Base-by-base conservation (phyloP, 2,329 filamentous ascomycete genomes). In the Colletotrichum orchidophilum region DNA sequence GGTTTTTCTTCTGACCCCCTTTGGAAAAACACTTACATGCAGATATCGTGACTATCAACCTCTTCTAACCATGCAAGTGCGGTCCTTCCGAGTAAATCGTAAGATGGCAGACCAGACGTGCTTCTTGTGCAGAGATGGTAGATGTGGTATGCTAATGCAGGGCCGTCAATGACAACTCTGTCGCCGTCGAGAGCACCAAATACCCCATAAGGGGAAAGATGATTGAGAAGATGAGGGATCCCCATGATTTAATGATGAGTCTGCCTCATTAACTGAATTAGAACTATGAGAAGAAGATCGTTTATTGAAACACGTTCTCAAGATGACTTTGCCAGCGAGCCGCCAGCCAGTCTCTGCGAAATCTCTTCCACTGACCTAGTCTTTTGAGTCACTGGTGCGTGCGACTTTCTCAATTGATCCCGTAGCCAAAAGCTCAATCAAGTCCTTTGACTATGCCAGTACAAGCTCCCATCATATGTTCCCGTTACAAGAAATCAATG, bases 91-190 rank as follows among this genome's bases (percentile, higher is more conserved):
- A 96, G 85, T 52, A 92, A 84, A 12, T 83, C 76, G 80, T 95
- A 94, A 0, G 89, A 87, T 5, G 92, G 90, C 33, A 88, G 83
- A 13, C 88, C 84, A 49, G 88, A 81, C 59, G 85, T 84, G 76
- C 86, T 86, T 49, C 80, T 80, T 24, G 79, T 82, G 66, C 90
- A 87, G 21, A 89, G 81, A 61, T 90, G 83, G 71, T 93, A 90
- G 50, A 95, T 84, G 78, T 94, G 88, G 78, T 96, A 93, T 1
- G 94, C 93, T 29, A 97, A 82, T 2, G 90, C 91, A 5, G 95
- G 94, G 0, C 94, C 95, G 78, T 97, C 95, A 66, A 97, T 89
- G 54, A 89, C 85, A 24, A 87, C 81, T 6, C 76, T 76, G 49
- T 84, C 77, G 29, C 81, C 79, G 49, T 79, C 75, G 2, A 93